phyloP scores from a whole-genome alignment of 1,284 basidiomycete genomes.

The Mycena citricolor region DNA sequence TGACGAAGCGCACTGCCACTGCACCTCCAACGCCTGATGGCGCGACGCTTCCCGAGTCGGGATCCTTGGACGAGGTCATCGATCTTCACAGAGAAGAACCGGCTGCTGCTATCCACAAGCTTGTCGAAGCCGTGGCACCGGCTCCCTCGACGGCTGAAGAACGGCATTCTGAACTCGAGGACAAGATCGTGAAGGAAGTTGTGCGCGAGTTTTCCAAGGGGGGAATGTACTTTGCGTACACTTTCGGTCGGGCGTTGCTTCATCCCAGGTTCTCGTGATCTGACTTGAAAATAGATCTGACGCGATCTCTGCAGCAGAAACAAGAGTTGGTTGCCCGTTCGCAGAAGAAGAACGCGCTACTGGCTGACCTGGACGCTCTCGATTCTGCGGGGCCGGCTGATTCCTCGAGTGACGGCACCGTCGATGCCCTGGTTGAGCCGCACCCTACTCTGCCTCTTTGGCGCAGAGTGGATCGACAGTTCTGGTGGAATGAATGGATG shows the following conservation, averaged over 20 bases:
- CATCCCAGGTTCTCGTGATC: slow-evolving; percentile 19
- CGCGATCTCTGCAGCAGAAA: slow-evolving; percentile 77
- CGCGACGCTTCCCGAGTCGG: slow-evolving; percentile 34
- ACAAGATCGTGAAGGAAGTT: slow-evolving; percentile 74
- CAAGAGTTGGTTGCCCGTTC: slow-evolving; percentile 60
- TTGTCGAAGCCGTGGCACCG: slow-evolving; percentile 58
- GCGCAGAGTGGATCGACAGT: slow-evolving; percentile 79
- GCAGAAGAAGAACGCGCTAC: slow-evolving; percentile 53
- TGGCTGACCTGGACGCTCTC: slow-evolving; percentile 56
- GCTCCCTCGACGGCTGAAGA: slow-evolving; percentile 61
- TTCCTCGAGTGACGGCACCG: slow-evolving; percentile 35
- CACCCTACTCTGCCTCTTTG: slow-evolving; percentile 74
- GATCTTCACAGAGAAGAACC: slow-evolving; percentile 47
- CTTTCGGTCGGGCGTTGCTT: slow-evolving; percentile 51
- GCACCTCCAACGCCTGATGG: slow-evolving; percentile 22
- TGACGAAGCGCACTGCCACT: slow-evolving; percentile 46
- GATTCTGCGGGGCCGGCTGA: slow-evolving; percentile 30
- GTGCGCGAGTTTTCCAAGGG: slow-evolving; percentile 71
- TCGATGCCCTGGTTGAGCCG: slow-evolving; percentile 66
- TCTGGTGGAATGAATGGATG: slow-evolving; percentile 91
- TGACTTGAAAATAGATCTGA: slow-evolving; percentile 55
- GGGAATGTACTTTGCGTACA: slow-evolving; percentile 80
- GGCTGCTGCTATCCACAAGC: slow-evolving; percentile 49
- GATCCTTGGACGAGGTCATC: slow-evolving; percentile 53
- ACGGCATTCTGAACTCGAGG: slow-evolving; percentile 68